Evolutionary conservation across 1,284 basidiomycete genomes (phyloP), one percentile per base, ranked within the genome.

Genomic region (Sparassis latifolia): DNA sequence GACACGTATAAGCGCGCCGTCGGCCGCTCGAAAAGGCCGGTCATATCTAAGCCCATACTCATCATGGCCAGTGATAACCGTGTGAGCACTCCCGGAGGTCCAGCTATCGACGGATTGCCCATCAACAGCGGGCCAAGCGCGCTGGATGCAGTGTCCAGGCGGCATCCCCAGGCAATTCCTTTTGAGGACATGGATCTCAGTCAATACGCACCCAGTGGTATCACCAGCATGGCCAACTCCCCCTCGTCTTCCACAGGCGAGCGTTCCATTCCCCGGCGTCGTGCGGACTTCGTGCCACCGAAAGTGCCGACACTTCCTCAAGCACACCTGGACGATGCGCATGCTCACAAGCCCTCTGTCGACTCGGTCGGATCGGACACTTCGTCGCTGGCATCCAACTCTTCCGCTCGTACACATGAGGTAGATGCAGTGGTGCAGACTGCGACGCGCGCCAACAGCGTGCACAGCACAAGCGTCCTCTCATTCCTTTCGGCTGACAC

Each of bases 241-340:
- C 81, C 82, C 4, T 83, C 83, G 2, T 74, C 72, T 28, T 86
- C 84, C 27, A 84, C 79, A 1, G 80, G 71, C 10, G 75, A 72
- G 20, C 73, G 76, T 42, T 86, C 84, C 4, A 81, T 84, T 51
- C 83, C 84, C n/a, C 73, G 77, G 39, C 70, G 83, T 40, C 71
- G 84, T 51, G 74, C 80, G 0, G 84, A 86, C 64, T 86, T 86
- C 60, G 79, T 69, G 5, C 76, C 77, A 27, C 77, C 78, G 4
- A 72, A 45, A 35, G 45, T 43, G 7, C 44, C 47, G 33, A 54
- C 58, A 7, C 58, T 57, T 2, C 57, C 55, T 2, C 49, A 52
- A 43, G 57, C 55, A 27, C 58, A 54, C 45, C 6, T 51, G n/a
- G 33, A 43, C 38, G 51, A 44, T 43, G 33, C 51, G 39, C 10